Percentiles rank a stretch among this genome's conserved stretches.
Conservation (phyloP, 495 filamentous ascomycete species). For the Darksidea phi region DNA sequence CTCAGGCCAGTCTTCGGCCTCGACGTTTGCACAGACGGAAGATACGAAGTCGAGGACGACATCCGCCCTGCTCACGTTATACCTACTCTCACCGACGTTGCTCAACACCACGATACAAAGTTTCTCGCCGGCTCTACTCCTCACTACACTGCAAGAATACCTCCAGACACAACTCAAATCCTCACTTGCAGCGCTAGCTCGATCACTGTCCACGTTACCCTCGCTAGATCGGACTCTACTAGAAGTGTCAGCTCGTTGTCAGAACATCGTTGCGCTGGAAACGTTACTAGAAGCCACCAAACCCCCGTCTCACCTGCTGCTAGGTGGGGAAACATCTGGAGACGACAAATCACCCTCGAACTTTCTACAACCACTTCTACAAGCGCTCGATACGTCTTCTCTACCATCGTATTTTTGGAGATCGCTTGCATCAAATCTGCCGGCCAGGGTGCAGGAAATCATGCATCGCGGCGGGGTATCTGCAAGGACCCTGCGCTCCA, state of each 20-base stretch:
- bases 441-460: conserved; percentile 78
- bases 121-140: conserved; percentile 68
- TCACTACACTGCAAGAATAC: conserved; percentile 77
- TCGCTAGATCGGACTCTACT: conserved; percentile 76
- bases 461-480: conserved; percentile 75
- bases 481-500: conserved; percentile 74
- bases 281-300: conserved; percentile 67
- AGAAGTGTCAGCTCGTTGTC: conserved; percentile 80
- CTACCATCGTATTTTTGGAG: conserved; percentile 91
- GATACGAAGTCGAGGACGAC: conserved; percentile 70
- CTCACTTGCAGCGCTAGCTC: conserved; percentile 66
- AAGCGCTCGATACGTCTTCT: conserved; percentile 80
- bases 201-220: conserved; percentile 75
- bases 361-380: conserved; percentile 70
- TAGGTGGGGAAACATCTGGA: conserved; percentile 37
- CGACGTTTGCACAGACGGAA: conserved; percentile 76
- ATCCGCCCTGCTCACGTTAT: conserved; percentile 74
- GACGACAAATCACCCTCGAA: conserved; percentile 45
- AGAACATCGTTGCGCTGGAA: conserved; percentile 86
- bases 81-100: conserved; percentile 70
- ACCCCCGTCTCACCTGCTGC: conserved; percentile 62
- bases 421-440: conserved; percentile 73
- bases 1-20: conserved; percentile 37
- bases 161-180: conserved; percentile 72
- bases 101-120: conserved; percentile 41